Evolutionary conservation across 495 filamentous ascomycete species (phyloP).

Genomic region (Penicillium fimorum): DNA sequence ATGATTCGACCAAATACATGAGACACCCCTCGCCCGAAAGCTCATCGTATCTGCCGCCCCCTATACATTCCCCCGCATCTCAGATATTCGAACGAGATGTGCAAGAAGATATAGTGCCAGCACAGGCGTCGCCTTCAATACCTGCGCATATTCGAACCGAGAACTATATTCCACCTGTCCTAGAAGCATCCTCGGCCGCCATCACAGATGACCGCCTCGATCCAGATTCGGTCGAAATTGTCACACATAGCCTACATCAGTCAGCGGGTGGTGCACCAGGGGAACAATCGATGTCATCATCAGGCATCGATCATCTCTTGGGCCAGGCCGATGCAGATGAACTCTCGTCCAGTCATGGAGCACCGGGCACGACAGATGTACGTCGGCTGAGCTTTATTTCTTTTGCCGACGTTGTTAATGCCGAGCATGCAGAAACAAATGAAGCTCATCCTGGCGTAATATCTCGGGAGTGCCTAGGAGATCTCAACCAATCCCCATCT

Average conservation of each 20-base stretch:
- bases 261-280: conserved; percentile 56
- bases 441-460: conserved; percentile 13
- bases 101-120: conserved; percentile 67
- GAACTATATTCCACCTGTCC: conserved; percentile 85
- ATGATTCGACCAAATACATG: conserved; percentile 7
- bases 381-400: conserved; percentile 87
- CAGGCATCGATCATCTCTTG: conserved; percentile 36
- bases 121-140: conserved; percentile 63
- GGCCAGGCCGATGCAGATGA: conserved; percentile 50
- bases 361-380: conserved; percentile 72
- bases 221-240: conserved; percentile 78
- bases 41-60: conserved; percentile 53
- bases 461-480: conserved; percentile 6
- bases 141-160: conserved; percentile 87
- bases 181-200: conserved; percentile 84
- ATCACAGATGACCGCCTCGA: conserved; percentile 64
- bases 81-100: conserved; percentile 95
- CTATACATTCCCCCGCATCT: conserved; percentile 63
- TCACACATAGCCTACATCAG: conserved; percentile 78
- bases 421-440: conserved; percentile 62
- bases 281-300: conserved; percentile 34
- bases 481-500: conserved; percentile 64
- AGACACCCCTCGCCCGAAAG: conserved; percentile 47
- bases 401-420: conserved; percentile 91
- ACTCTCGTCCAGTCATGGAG: conserved; percentile 51